A percentile compares a stretch with the other conserved stretches of the same genome.
Conservation (phyloP, 352 stramenopile genomes). For the Phytopythium helicoides region DNA sequence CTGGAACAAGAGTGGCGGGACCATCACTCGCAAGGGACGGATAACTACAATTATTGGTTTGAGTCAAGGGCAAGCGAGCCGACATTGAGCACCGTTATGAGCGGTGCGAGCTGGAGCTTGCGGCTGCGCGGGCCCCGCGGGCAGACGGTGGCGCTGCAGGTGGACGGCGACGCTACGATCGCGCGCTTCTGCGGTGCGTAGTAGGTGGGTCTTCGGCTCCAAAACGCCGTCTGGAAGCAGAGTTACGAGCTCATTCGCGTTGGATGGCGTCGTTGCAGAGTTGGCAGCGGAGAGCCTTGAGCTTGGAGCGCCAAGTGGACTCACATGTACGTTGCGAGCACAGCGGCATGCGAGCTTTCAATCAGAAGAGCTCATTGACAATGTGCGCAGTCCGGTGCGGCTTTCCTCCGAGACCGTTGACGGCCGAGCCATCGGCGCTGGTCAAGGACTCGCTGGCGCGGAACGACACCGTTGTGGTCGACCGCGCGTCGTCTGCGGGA, state of each 20-base stretch:
- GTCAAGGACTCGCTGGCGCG: constrained; percentile 52
- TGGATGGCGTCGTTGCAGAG: constrained; percentile 19
- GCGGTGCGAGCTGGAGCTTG: constrained; percentile 51
- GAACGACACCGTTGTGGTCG: constrained; percentile 76
- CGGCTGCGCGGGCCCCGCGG: constrained; percentile 59
- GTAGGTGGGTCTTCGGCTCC: background rate
- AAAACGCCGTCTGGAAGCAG: background rate
- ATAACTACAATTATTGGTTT: no score
- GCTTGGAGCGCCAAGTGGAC: constrained; percentile 36
- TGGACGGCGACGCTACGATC: constrained; percentile 34
- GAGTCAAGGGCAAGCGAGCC: no score
- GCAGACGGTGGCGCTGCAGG: constrained; percentile 47
- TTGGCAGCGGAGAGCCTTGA: constrained; percentile 37
- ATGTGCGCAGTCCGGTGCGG: constrained; percentile 53
- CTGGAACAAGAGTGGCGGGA: no score
- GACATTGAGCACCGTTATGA: no score
- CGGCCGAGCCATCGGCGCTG: constrained; percentile 27
- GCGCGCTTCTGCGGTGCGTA: constrained; percentile 51
- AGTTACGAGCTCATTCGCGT: background rate
- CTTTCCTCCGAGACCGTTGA: constrained; percentile 53
- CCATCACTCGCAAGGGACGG: no score
- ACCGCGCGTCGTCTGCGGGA: constrained; percentile 10
- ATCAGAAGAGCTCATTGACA: no score
- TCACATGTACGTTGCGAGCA: constrained; percentile 39
- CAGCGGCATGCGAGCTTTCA: no score